Conservation (phyloP, 768 basidiomycete species). For the Megacollybia marginata region DNA sequence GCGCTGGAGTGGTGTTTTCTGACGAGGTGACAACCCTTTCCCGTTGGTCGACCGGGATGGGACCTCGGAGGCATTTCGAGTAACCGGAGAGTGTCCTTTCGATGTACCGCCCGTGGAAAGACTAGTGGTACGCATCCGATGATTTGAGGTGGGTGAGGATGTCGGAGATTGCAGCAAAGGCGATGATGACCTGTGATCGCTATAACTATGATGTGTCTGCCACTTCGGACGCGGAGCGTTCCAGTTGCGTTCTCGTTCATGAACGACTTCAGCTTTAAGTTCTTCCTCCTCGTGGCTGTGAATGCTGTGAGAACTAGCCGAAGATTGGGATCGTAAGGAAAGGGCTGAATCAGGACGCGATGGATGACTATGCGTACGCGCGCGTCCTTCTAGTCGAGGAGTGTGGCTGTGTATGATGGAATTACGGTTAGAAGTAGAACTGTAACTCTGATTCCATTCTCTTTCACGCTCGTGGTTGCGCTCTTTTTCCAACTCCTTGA, state of each 20-base stretch:
- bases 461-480: conserved; percentile 41
- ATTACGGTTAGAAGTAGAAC: conserved; percentile 36
- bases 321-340: conserved; percentile 14
- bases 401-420: conserved; percentile 25
- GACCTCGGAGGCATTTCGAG: conserved; percentile 1
- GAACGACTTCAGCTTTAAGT: conserved; percentile 26
- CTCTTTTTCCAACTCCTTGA: conserved; percentile 34
- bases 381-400: conserved; percentile 17
- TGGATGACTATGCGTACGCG: conserved; percentile 29
- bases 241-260: conserved; percentile 64
- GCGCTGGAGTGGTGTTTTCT: conserved; percentile 3
- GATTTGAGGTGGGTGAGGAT: conserved; percentile 7
- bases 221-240: conserved; percentile 59
- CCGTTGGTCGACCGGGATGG: conserved; percentile 18
- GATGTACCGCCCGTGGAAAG: conserved; percentile 7
- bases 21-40: not conserved
- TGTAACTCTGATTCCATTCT: conserved; percentile 42
- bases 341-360: conserved; percentile 30
- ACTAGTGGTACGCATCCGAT: conserved; percentile 15
- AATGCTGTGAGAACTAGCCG: conserved; percentile 34
- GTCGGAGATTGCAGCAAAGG: conserved; percentile 10
- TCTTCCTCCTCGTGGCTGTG: conserved; percentile 22
- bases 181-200: conserved; percentile 5
- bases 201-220: conserved; percentile 19
- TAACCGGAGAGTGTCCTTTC: conserved; percentile 14